A percentile compares a stretch with the other conserved stretches of the same genome.
Conservation (phyloP, 2,329 filamentous ascomycete species). For the Diaporthe sp. region DNA sequence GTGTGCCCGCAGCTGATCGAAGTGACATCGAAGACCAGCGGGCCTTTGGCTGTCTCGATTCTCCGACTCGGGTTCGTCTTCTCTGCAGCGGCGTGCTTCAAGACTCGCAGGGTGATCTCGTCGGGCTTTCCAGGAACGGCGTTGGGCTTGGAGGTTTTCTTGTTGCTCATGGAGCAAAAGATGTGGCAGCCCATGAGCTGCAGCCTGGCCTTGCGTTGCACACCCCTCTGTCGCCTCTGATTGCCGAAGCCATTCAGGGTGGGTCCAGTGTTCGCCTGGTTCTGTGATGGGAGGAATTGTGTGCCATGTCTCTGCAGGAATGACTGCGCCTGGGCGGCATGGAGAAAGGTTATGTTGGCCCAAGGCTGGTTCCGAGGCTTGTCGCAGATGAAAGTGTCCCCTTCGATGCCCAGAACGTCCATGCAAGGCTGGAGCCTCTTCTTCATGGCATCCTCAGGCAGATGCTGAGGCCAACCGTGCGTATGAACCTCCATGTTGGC, state of each 20-base stretch:
- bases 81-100: constrained; percentile 38
- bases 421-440: constrained; percentile 53
- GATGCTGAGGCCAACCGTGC: constrained; percentile 51
- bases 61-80: constrained; percentile 18
- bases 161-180: constrained; percentile 40
- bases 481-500: constrained; percentile 59
- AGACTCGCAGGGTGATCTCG: constrained; percentile 36
- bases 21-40: constrained; percentile 27
- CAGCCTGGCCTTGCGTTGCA: constrained; percentile 40
- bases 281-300: neutral
- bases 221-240: neutral
- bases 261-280: neutral
- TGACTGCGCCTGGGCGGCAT: constrained; percentile 47
- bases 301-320: constrained; percentile 54
- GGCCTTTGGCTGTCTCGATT: constrained; percentile 11
- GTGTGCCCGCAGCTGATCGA: constrained; percentile 56
- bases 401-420: constrained; percentile 49
- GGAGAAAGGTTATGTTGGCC: constrained; percentile 57
- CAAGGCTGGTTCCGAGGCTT: constrained; percentile 49
- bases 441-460: constrained; percentile 51
- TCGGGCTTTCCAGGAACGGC: constrained; percentile 18
- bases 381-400: constrained; percentile 52
- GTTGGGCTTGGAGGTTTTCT: neutral
- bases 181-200: constrained; percentile 42
- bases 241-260: neutral